Conservation (phyloP, 176 grass and related monocot genomes). For the Poa pratensis region DNA sequence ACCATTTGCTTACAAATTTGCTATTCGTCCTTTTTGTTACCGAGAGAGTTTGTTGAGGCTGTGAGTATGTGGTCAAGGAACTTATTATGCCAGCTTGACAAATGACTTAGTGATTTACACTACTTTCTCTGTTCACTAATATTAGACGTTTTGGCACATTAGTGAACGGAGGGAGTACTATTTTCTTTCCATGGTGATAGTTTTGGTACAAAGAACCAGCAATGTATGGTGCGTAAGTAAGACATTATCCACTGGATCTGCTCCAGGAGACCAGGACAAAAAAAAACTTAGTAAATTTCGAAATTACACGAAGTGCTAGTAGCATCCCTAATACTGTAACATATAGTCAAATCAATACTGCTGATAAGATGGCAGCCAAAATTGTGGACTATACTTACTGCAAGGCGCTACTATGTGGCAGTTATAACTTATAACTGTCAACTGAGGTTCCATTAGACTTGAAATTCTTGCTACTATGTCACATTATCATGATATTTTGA, state of each 20-base stretch:
- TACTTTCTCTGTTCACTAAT: too few relatives aligned
- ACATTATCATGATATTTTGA: not conserved
- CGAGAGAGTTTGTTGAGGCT: not conserved
- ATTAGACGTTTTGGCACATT: too few relatives aligned
- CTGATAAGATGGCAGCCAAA: conserved; percentile 24
- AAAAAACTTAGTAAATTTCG: not conserved
- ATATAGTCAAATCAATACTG: not conserved
- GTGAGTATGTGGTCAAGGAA: conserved; percentile 3
- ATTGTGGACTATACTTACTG: not conserved
- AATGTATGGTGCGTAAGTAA: not conserved
- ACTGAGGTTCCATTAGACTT: not conserved
- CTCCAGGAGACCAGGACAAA: conserved; percentile 1
- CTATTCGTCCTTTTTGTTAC: not conserved
- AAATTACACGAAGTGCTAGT: not conserved
- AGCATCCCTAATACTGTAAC: conserved; percentile 6
- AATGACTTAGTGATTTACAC: not conserved
- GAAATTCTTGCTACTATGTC: not conserved
- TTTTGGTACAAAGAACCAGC: conserved; percentile 14
- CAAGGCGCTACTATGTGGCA: not conserved
- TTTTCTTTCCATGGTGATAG: not conserved
- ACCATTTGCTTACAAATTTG: not conserved
- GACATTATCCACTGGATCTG: not conserved
- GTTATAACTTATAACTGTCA: conserved; percentile 22
- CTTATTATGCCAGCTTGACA: conserved; percentile 1
- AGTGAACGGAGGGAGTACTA: not conserved